Evolutionary conservation across 2,329 filamentous ascomycete species (phyloP).

Genomic region (Nectriaceae sp.): DNA sequence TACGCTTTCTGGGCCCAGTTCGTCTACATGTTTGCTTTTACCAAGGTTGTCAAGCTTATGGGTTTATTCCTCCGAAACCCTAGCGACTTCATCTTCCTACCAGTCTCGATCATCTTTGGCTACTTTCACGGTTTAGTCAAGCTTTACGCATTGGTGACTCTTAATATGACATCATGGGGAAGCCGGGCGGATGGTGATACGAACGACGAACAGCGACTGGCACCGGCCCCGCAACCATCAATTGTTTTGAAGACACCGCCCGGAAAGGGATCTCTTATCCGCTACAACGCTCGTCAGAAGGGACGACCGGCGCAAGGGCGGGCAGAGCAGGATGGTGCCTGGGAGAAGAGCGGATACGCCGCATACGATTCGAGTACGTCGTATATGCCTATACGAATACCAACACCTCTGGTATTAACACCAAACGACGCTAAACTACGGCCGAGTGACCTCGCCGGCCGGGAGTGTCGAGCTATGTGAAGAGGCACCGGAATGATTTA

Average conservation of each 20-base stretch:
- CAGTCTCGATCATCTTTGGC: constrained; percentile 85
- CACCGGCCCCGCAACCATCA: constrained; percentile 44
- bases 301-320: constrained; percentile 33
- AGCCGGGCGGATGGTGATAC: constrained; percentile 89
- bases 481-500: constrained; percentile 22
- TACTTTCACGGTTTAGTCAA: constrained; percentile 94
- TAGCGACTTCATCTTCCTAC: constrained; percentile 75
- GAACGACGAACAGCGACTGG: constrained; percentile 74
- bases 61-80: constrained; percentile 86
- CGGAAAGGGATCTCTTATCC: constrained; percentile 45
- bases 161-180: constrained; percentile 91
- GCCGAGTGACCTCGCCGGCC: constrained; percentile 20
- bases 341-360: constrained; percentile 36
- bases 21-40: constrained; percentile 76
- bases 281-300: constrained; percentile 48
- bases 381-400: constrained; percentile 33
- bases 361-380: constrained; percentile 40
- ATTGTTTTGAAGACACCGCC: constrained; percentile 46
- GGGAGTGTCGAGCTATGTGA: constrained; percentile 25
- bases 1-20: constrained; percentile 63
- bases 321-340: constrained; percentile 20
- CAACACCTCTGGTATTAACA: constrained; percentile 24
- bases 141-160: constrained; percentile 80
- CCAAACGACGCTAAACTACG: constrained; percentile 23
- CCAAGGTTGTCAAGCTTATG: constrained; percentile 88